phyloP scores from a whole-genome alignment of 768 basidiomycete genomes.

The Auricularia heimuer region DNA sequence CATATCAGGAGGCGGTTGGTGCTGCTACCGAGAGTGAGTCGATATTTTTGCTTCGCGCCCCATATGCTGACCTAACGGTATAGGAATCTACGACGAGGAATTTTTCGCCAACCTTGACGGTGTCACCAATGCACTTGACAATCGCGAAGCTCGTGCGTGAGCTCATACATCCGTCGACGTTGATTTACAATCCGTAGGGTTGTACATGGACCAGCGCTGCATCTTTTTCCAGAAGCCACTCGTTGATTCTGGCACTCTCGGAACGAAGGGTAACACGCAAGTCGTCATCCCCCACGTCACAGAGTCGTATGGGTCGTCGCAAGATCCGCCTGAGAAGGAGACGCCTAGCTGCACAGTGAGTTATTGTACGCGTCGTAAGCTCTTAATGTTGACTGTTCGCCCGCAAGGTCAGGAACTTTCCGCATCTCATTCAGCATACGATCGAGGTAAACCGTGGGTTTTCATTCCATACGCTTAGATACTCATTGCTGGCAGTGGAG shows the following conservation, averaged over 20 bases:
- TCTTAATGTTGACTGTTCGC: too few relatives aligned
- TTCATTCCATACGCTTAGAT: background rate
- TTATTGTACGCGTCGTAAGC: too few relatives aligned
- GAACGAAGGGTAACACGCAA: constrained; percentile 96
- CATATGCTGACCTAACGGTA: constrained; percentile 9
- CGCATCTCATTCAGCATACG: constrained; percentile 93
- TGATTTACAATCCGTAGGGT: constrained; percentile 36
- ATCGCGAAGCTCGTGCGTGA: constrained; percentile 82
- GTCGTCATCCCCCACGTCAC: constrained; percentile 90
- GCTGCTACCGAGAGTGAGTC: constrained; percentile 81
- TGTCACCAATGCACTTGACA: constrained; percentile 96
- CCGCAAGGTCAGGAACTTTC: constrained; percentile 77
- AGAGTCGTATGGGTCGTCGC: constrained; percentile 94
- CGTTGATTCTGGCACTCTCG: constrained; percentile 94
- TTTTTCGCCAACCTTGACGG: constrained; percentile 87
- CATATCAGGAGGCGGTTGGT: constrained; percentile 90
- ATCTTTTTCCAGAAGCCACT: constrained; percentile 94
- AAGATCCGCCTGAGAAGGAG: constrained; percentile 98
- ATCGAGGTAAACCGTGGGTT: constrained; percentile 59
- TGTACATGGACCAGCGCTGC: constrained; percentile 98
- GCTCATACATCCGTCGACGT: background rate
- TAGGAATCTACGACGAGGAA: constrained; percentile 77
- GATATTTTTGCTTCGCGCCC: background rate
- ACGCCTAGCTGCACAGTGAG: constrained; percentile 80
- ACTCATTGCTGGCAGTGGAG: constrained; percentile 58